Base-by-base conservation (phyloP, 176 grass and related monocot species). In the Raddia guianensis region DNA sequence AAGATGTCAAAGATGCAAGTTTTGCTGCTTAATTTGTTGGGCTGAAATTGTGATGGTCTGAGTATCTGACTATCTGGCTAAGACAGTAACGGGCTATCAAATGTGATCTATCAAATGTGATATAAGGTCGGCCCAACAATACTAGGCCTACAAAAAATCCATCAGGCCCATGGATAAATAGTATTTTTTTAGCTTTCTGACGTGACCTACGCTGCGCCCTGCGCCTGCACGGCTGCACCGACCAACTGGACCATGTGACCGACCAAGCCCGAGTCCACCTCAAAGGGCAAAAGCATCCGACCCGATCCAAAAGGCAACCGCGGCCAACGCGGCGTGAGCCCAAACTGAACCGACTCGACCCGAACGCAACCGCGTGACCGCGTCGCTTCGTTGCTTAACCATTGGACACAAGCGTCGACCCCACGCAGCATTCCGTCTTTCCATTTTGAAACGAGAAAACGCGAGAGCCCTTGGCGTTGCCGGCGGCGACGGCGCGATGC, bases 401-500 rank as follows among this genome's bases (percentile, higher is more conserved):
- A 33, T 19, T 51, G 7, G 27, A n/a, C 54, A 68, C 18, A 40
- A 40, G 37, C 1, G 4, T 7, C 12, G 40, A 19, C 11, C 19
- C 54, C 52, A 14, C 59, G 57, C 13, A 1, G 2, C 1, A 18
- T 86, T 63, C 81, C 81, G 63, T 79, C 78, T 75, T 52, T 9
- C 49, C 92, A 42, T 79, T 89, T 94, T 66, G 45, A 87, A 91
- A 84, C 62, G 27, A 15, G 11, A 9, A 9, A n/a, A 16, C 16
- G 14, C 34, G 43, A 21, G 5, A n/a, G 0, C 68, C 73, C 33
- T 54, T 48, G 2, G 52, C 45, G 49, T 3, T 61, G 58, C 4
- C 78, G 78, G 1, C 73, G 87, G 66, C 72, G 78, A 53, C 14
- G 43, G 35, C 76, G 76, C 70, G 63, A 99, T 99, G 96, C 82